Evolutionary conservation across 208 protist species (phyloP).

Genomic region (Tritrichomonas foetus): DNA sequence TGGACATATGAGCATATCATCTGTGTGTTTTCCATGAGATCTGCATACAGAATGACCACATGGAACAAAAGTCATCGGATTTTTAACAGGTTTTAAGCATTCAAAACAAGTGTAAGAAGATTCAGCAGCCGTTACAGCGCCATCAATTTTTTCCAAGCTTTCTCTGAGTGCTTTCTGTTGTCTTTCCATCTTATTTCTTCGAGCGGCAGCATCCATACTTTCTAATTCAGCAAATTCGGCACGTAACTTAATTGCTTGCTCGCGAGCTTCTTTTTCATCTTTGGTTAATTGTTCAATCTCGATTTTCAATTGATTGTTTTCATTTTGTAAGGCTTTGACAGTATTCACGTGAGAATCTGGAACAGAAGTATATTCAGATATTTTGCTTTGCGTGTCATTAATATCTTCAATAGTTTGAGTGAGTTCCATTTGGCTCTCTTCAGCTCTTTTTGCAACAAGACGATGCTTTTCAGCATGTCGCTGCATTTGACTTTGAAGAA

Average conservation of each 20-base stretch:
- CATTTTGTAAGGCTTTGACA: neutral
- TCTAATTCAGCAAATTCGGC: neutral
- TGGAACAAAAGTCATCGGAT: conserved; percentile 37
- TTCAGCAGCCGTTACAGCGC: neutral
- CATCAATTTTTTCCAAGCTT: neutral
- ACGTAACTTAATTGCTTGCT: neutral
- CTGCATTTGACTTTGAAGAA: conserved; percentile 18
- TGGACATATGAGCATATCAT: conserved; percentile 21
- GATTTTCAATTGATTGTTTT: neutral
- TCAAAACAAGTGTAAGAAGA: conserved; percentile 34
- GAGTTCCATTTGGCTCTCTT: neutral
- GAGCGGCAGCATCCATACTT: neutral
- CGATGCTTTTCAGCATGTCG: neutral
- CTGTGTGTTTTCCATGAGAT: neutral
- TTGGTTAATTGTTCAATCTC: neutral
- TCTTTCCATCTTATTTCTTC: conserved; percentile 33
- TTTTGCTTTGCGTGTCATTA: neutral
- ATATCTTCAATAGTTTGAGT: neutral
- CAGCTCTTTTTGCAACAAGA: neutral
- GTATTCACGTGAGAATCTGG: neutral
- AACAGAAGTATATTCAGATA: neutral
- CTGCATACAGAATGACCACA: conserved; percentile 11
- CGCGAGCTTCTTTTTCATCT: neutral
- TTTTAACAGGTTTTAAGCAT: conserved; percentile 6
- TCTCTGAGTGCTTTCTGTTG: neutral